Percentiles rank a stretch among this genome's conserved stretches.
These are phyloP conservation scores for Backusella macrospora DNA, from an alignment of 192 early-diverging fungal genomes.

Conservation along the genomic window DNA sequence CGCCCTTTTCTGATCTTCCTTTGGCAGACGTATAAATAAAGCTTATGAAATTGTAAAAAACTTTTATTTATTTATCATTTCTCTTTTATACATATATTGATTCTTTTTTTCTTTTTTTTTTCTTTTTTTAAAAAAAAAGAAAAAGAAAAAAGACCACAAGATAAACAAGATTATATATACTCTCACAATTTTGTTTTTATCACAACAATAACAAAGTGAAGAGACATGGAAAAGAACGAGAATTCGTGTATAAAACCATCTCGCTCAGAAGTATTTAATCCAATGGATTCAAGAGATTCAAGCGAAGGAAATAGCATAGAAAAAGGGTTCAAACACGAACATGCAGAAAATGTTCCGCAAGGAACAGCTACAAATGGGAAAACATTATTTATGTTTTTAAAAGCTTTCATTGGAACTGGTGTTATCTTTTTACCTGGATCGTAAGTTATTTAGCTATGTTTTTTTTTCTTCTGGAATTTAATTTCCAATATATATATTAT, in stretches of 20 bases:
- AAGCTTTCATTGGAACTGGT: constrained; percentile 67
- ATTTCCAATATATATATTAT: neutral
- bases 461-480: neutral
- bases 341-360: constrained; percentile 26
- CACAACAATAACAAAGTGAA: too few relatives aligned
- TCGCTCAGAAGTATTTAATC: neutral
- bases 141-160: neutral
- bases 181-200: neutral
- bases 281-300: neutral
- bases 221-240: neutral
- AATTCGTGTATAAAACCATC: neutral
- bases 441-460: constrained; percentile 17
- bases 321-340: neutral
- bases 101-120: neutral
- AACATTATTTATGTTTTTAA: constrained; percentile 64
- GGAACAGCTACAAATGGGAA: constrained; percentile 51
- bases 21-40: neutral
- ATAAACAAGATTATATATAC: neutral
- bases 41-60: neutral
- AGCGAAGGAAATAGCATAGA: neutral
- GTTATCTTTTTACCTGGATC: constrained; percentile 58
- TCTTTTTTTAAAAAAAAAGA: neutral
- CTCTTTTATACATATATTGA: neutral
- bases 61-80: neutral
- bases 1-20: constrained; percentile 9